Percentiles rank a stretch among this genome's conserved stretches.
These are phyloP conservation scores for Talaromyces nanjingensis DNA, from an alignment of 495 filamentous ascomycete species.

Conservation along the genomic window DNA sequence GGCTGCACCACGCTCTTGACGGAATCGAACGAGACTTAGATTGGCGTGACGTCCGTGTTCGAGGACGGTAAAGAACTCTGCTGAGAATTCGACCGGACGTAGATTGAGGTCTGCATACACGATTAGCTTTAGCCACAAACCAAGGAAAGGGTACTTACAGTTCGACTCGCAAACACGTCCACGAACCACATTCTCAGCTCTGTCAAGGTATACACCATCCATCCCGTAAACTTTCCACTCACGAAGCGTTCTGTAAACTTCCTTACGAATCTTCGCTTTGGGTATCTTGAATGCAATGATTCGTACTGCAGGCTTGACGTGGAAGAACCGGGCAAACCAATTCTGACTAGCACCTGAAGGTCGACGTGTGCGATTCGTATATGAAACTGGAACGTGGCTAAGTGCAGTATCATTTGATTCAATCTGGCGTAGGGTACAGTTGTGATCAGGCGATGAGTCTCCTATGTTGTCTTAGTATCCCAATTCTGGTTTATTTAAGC, in stretches of 20 bases:
- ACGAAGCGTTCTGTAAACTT: slow-evolving; percentile 62
- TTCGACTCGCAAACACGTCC: slow-evolving; percentile 69
- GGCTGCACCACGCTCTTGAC: slow-evolving; percentile 80
- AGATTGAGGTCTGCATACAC: slow-evolving; percentile 55
- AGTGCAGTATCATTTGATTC: not conserved
- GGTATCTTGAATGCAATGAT: slow-evolving; percentile 67
- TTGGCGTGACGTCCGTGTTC: slow-evolving; percentile 64
- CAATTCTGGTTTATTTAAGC: not conserved
- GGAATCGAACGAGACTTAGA: slow-evolving; percentile 74
- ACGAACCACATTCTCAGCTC: slow-evolving; percentile 63
- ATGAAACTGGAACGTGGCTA: not conserved
- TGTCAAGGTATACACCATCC: slow-evolving; percentile 66
- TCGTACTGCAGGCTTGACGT: slow-evolving; percentile 73
- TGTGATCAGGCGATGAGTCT: not conserved
- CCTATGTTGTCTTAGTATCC: slow-evolving; percentile 4
- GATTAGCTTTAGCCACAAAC: slow-evolving; percentile 2
- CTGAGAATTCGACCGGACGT: slow-evolving; percentile 71
- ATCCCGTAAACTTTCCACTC: slow-evolving; percentile 80
- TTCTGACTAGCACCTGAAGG: slow-evolving; percentile 40
- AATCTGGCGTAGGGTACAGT: not conserved
- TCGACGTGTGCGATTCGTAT: not conserved
- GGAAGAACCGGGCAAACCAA: slow-evolving; percentile 82
- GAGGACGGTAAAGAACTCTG: slow-evolving; percentile 77
- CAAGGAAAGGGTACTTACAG: slow-evolving; percentile 47
- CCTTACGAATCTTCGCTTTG: slow-evolving; percentile 62